phyloP scores from a whole-genome alignment of 225 moss, liverwort and hornwort genomes.

The Lunularia cruciata region DNA sequence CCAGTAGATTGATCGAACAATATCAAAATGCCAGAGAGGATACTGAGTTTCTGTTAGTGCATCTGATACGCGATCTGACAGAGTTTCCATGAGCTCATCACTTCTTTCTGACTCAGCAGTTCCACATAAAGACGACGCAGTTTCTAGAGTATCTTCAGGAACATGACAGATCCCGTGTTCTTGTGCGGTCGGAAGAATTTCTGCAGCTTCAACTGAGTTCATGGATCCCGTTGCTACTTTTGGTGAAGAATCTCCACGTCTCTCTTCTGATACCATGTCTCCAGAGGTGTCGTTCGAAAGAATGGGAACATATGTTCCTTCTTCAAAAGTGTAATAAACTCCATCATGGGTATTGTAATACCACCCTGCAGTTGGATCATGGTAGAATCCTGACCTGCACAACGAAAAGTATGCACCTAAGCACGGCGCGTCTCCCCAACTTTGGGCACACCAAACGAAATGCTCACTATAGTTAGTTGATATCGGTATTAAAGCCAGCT shows the following conservation, averaged over 20 bases:
- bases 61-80: conserved; percentile 3
- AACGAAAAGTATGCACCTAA: neutral
- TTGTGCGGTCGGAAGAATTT: neutral
- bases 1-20: conserved; percentile 46
- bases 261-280: conserved; percentile 32
- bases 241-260: neutral
- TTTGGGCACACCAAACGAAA: neutral
- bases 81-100: neutral
- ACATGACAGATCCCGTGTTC: conserved; percentile 6
- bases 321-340: conserved; percentile 79
- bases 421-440: neutral
- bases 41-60: conserved; percentile 29
- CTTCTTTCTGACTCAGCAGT: neutral
- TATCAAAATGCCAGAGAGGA: conserved; percentile 53
- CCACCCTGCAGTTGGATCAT: conserved; percentile 93
- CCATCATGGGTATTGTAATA: conserved; percentile 85
- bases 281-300: conserved; percentile 31
- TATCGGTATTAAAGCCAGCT: too few relatives aligned
- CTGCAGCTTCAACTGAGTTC: conserved; percentile 8
- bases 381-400: conserved; percentile 92
- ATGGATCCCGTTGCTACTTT: neutral
- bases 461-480: neutral
- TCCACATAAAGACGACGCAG: neutral
- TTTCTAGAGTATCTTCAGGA: neutral
- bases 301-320: conserved; percentile 72